Percentiles rank a stretch among this genome's conserved stretches.
Conservation (phyloP, 768 basidiomycete genomes). For the Kwoniella sp. region DNA sequence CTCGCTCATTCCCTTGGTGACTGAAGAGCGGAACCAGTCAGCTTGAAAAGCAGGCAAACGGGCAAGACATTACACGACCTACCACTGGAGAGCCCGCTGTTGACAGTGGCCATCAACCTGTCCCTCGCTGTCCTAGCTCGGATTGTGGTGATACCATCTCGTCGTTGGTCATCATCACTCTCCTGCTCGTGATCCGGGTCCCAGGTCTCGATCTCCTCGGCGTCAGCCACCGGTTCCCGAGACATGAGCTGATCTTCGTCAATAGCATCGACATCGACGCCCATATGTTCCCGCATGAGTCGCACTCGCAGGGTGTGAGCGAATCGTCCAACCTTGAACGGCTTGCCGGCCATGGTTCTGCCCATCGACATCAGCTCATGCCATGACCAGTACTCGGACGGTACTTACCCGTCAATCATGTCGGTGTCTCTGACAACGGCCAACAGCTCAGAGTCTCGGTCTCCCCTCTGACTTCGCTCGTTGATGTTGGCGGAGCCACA, state of each 20-base stretch:
- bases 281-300: conserved; percentile 94
- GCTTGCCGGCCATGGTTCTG: conserved; percentile 88
- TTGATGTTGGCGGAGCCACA: conserved; percentile 85
- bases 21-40: conserved; percentile 11
- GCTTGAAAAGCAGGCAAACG: not conserved
- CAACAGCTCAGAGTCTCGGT: conserved; percentile 92
- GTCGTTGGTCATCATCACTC: conserved; percentile 29
- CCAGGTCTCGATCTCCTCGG: conserved; percentile 61
- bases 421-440: conserved; percentile 93
- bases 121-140: conserved; percentile 41
- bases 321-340: conserved; percentile 94
- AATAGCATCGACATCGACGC: conserved; percentile 86
- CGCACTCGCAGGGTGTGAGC: conserved; percentile 89
- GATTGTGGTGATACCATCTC: conserved; percentile 41
- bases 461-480: conserved; percentile 89
- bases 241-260: conserved; percentile 68
- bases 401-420: conserved; percentile 78
- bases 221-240: conserved; percentile 56
- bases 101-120: conserved; percentile 37
- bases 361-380: not conserved
- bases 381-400: not conserved
- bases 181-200: conserved; percentile 68
- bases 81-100: conserved; percentile 39
- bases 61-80: conserved; percentile 21
- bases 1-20: conserved; percentile 48